Conservation (phyloP, 164 flowering plant genomes). For the Aristolochia fimbriata region DNA sequence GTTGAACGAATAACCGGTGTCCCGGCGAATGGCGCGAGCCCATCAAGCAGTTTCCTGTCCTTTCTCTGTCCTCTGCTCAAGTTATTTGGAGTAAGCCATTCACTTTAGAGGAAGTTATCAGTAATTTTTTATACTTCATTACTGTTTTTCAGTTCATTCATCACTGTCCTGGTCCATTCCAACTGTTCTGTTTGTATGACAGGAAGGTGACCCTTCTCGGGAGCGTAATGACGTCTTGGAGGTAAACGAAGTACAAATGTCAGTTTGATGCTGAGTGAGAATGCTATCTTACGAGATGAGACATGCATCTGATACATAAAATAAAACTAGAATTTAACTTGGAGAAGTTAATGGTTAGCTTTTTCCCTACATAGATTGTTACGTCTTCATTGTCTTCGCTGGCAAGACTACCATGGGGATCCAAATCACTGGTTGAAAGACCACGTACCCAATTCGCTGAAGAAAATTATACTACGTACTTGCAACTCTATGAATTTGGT, state of each 20-base stretch:
- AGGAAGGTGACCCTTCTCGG: constrained; percentile 54
- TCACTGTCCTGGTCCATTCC: background rate
- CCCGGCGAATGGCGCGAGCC: constrained; percentile 13
- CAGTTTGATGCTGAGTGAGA: background rate
- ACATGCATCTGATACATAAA: too few relatives aligned
- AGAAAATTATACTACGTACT: constrained; percentile 24
- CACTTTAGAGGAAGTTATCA: background rate
- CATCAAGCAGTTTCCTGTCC: constrained; percentile 39
- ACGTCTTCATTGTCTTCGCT: constrained; percentile 54
- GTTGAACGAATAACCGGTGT: constrained; percentile 6
- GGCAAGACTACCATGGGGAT: constrained; percentile 75
- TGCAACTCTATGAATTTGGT: constrained; percentile 77
- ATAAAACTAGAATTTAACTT: too few relatives aligned
- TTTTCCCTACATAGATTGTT: constrained; percentile 28
- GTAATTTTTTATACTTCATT: background rate
- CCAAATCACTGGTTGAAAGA: constrained; percentile 24
- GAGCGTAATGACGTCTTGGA: constrained; percentile 38
- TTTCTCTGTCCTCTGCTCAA: constrained; percentile 57
- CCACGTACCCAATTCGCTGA: constrained; percentile 10
- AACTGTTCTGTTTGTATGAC: constrained; percentile 12
- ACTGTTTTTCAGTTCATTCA: background rate
- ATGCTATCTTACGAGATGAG: background rate
- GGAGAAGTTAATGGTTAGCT: too few relatives aligned
- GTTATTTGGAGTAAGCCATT: constrained; percentile 20
- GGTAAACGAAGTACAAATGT: constrained; percentile 16